Conservation (phyloP, 108 stramenopile species). For the Skeletonema marinoi region DNA sequence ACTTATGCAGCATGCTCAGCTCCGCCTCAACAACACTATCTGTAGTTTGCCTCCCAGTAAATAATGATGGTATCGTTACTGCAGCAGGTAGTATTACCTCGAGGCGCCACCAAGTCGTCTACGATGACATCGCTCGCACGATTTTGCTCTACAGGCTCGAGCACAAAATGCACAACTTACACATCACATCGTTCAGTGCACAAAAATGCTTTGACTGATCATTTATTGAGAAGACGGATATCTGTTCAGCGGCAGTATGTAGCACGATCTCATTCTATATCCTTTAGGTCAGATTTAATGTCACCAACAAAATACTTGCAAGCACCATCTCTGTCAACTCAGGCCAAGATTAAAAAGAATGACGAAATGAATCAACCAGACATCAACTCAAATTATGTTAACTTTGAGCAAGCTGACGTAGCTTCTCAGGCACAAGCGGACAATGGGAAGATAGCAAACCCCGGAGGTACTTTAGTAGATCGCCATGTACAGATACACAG, state of each 20-base stretch:
- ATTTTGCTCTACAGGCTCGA: neutral
- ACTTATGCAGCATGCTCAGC: too few relatives aligned
- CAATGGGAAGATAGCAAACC: neutral
- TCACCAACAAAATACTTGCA: neutral
- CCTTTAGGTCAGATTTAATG: neutral
- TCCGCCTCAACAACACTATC: neutral
- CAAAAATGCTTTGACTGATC: neutral
- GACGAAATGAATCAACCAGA: neutral
- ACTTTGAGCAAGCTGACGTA: neutral
- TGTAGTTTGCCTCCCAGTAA: neutral
- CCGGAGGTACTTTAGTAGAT: neutral
- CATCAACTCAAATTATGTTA: neutral
- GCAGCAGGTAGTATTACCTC: neutral
- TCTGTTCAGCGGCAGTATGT: neutral
- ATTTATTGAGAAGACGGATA: neutral
- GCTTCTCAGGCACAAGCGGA: neutral
- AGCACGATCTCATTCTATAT: neutral
- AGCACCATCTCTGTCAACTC: neutral
- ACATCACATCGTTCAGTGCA: neutral
- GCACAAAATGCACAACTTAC: neutral
- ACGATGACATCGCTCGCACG: neutral
- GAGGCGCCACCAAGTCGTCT: neutral
- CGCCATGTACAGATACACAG: constrained; percentile 6
- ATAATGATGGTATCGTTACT: neutral
- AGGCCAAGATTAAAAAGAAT: neutral